These are phyloP conservation scores for Trichoderma guizhouense DNA, from an alignment of 2,329 filamentous ascomycete genomes.

Conservation along the genomic window DNA sequence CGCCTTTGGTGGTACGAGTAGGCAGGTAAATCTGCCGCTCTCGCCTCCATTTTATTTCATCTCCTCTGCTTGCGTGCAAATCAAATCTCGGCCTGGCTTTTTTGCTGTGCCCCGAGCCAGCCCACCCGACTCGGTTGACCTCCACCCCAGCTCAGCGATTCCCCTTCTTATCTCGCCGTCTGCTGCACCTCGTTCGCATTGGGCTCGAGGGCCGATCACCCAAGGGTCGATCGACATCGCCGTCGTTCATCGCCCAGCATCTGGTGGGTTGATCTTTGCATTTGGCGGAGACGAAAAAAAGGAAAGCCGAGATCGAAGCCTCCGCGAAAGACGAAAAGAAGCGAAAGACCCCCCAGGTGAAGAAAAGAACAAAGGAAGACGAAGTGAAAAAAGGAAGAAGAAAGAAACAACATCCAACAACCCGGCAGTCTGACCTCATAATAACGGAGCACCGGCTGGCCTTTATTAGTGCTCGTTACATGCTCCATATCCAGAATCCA, in stretches of 20 bases:
- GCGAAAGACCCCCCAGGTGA: neutral
- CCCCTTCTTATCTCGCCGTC: conserved; percentile 1
- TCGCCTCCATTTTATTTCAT: neutral
- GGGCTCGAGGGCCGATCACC: conserved; percentile 1
- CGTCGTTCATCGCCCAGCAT: neutral
- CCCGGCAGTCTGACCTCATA: neutral
- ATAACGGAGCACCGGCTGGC: conserved; percentile 1
- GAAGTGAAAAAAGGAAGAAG: neutral
- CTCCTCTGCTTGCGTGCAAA: neutral
- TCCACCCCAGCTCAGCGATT: conserved; percentile 3
- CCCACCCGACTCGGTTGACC: neutral
- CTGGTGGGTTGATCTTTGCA: neutral
- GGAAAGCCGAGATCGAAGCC: neutral
- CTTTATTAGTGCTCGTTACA: conserved; percentile 11
- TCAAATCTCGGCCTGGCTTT: neutral
- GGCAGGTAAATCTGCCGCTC: neutral
- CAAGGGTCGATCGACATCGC: neutral
- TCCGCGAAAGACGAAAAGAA: neutral
- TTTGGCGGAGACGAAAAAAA: neutral
- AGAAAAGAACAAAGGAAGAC: neutral
- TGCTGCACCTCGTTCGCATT: conserved; percentile 8
- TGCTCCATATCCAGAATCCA: neutral
- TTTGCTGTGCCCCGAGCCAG: conserved; percentile 1
- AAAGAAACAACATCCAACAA: neutral
- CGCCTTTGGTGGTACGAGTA: neutral